A percentile compares a stretch with the other conserved stretches of the same genome.
phyloP scores from a whole-genome alignment of 2,329 filamentous ascomycete genomes.

The Didymella lethalis region DNA sequence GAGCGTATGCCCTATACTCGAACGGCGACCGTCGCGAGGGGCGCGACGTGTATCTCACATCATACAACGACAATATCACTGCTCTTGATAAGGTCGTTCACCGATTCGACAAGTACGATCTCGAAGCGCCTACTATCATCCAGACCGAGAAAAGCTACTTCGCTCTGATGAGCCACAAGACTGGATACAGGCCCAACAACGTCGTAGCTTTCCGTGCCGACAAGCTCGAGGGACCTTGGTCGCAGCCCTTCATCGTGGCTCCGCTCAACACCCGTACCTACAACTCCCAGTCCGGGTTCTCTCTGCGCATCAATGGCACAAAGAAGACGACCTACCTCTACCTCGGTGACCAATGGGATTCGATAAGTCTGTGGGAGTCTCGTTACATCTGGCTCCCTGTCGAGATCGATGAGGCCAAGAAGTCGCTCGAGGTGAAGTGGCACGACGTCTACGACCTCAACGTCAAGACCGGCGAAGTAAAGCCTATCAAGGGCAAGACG shows the following conservation, averaged over 20 bases:
- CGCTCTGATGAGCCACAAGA: constrained; percentile 69
- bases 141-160: constrained; percentile 68
- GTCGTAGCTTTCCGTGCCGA: constrained; percentile 65
- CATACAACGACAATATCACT: constrained; percentile 62
- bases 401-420: constrained; percentile 61
- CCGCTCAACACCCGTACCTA: constrained; percentile 61
- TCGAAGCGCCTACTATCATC: constrained; percentile 67
- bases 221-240: constrained; percentile 61
- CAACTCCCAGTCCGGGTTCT: constrained; percentile 63
- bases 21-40: constrained; percentile 65
- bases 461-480: constrained; percentile 60
- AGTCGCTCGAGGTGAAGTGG: constrained; percentile 61
- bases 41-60: constrained; percentile 65
- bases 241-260: constrained; percentile 62
- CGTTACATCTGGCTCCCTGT: constrained; percentile 66
- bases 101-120: constrained; percentile 66
- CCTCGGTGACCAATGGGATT: constrained; percentile 63
- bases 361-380: constrained; percentile 64
- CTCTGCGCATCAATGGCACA: constrained; percentile 57
- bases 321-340: constrained; percentile 62
- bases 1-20: constrained; percentile 65
- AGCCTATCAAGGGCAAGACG: constrained; percentile 56
- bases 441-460: constrained; percentile 65
- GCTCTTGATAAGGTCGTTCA: constrained; percentile 62
- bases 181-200: constrained; percentile 69